A percentile compares a stretch with the other conserved stretches of the same genome.
Evolutionary conservation across 2,329 filamentous ascomycete genomes (phyloP).

Genomic region (Rutstroemia sydowiana): DNA sequence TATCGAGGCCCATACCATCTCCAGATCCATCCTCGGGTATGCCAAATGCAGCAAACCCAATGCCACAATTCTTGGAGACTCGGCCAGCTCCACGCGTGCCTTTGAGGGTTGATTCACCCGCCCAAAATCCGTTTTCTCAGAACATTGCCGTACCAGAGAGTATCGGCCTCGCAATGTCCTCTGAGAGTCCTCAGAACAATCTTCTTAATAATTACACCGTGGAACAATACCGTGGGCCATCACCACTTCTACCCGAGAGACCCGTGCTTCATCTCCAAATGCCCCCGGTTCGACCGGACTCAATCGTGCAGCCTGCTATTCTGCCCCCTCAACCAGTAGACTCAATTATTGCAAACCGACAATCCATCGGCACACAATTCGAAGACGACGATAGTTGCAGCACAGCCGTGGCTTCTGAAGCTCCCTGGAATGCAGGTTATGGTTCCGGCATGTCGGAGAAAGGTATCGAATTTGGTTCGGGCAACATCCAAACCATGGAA

Average conservation of each 20-base stretch:
- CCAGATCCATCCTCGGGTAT: conserved; percentile 1
- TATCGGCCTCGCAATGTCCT: conserved; percentile 28
- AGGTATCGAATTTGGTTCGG: not conserved
- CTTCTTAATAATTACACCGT: conserved; percentile 9
- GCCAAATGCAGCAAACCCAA: conserved; percentile 20
- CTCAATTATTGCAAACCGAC: conserved; percentile 13
- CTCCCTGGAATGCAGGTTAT: conserved; percentile 7
- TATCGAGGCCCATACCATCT: conserved; percentile 1
- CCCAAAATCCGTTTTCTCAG: conserved; percentile 27
- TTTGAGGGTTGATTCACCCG: conserved; percentile 10
- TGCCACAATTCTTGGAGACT: conserved; percentile 14
- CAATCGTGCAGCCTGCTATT: conserved; percentile 3
- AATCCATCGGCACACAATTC: conserved; percentile 28
- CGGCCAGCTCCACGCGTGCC: conserved; percentile 22
- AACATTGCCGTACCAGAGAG: conserved; percentile 24
- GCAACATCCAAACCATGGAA: conserved; percentile 1
- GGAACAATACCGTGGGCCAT: conserved; percentile 19
- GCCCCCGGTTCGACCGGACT: conserved; percentile 13
- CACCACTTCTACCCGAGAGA: conserved; percentile 27
- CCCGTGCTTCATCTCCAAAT: conserved; percentile 24
- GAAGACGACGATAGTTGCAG: conserved; percentile 23
- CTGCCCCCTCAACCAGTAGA: conserved; percentile 10
- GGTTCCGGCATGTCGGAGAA: not conserved
- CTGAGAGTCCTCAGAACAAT: conserved; percentile 3
- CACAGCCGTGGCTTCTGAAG: conserved; percentile 8